Evolutionary conservation across 225 moss, liverwort and hornwort species (phyloP), one percentile per base, ranked within the genome.

Genomic region (Climacium dendroides): DNA sequence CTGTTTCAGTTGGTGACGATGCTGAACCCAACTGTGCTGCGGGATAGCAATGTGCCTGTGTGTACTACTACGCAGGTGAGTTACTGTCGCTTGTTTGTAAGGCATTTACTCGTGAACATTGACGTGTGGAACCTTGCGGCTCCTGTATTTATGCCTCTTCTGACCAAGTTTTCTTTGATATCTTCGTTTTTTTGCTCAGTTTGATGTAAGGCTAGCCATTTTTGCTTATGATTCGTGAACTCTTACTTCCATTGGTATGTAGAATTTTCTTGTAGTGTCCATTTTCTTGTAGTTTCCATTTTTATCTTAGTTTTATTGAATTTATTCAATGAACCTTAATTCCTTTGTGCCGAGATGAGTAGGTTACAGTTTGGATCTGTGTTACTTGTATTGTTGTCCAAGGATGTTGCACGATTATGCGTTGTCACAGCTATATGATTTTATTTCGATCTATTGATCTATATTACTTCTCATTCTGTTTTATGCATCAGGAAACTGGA

Each of bases 1-100:
- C 86, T 98, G 62, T 97, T 98, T 76, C 96, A 98, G 83, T 87
- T 98, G 63, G 96, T 97, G 70, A 97, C 97, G 41, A 98, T 98
- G 97, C 93, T 97, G 41, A 98, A 97, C 80, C 96, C 96, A 52
- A 92, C 91, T 37, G 95, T 98, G 78, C 79, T 97, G 88, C 93
- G 95, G 82, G 96, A 97, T 85, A 95, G 90, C 87, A 88, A 92
- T 81, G 97, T 98, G 20, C 93, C 96, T 79, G 95, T 98, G 76
- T 98, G 94, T 76, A 93, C 94, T 47, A 97, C 98, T 17, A 96
- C 94, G 37, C 97, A 98, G 98, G 96, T 97, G 79, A 88, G 87
- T 67, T 39, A 45, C 48, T 66, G 37, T 23, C 52, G n/a, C 57
- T 64, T 57, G 74, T 26, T 71, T 43, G 57, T 60, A 65, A 37